Conservation (phyloP, 2,329 filamentous ascomycete genomes). For the Bretziella fagacearum region DNA sequence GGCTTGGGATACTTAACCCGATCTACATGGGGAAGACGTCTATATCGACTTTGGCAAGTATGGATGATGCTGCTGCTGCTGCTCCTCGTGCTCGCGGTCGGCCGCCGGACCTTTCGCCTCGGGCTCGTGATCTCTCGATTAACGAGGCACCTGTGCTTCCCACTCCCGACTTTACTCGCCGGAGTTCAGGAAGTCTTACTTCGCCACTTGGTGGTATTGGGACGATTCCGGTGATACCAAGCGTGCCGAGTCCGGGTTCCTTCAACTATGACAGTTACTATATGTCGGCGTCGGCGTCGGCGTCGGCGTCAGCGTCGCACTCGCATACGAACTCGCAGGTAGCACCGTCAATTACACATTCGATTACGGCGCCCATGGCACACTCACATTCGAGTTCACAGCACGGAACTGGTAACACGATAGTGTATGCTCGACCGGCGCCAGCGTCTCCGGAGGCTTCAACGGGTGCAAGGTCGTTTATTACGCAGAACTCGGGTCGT, state of each 20-base stretch:
- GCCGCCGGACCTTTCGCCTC: slow-evolving; percentile 31
- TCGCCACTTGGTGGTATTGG: slow-evolving; percentile 36
- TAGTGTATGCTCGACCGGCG: background rate
- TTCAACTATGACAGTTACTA: slow-evolving; percentile 39
- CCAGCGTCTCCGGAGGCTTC: slow-evolving; percentile 7
- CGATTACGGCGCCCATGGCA: slow-evolving; percentile 6
- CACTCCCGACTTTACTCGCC: slow-evolving; percentile 47
- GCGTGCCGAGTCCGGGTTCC: slow-evolving; percentile 25
- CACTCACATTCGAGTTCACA: no score
- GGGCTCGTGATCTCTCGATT: slow-evolving; percentile 42
- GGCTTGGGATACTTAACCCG: slow-evolving; percentile 65
- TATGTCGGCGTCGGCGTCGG: slow-evolving; percentile 18
- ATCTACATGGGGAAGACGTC: slow-evolving; percentile 42
- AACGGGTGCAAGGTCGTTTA: slow-evolving; percentile 30
- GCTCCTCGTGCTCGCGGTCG: slow-evolving; percentile 32
- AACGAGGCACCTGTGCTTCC: slow-evolving; percentile 47
- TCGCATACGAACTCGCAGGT: slow-evolving; percentile 16
- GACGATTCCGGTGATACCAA: slow-evolving; percentile 21
- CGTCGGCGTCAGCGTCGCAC: background rate
- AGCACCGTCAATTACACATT: slow-evolving; percentile 5
- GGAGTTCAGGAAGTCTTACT: slow-evolving; percentile 49
- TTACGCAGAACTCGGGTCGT: slow-evolving; percentile 27
- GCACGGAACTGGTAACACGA: background rate
- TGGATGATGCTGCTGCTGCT: slow-evolving; percentile 28
- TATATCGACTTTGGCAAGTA: slow-evolving; percentile 41